Conservation (phyloP, 305 asterid species). For the Fraxinus ornus region DNA sequence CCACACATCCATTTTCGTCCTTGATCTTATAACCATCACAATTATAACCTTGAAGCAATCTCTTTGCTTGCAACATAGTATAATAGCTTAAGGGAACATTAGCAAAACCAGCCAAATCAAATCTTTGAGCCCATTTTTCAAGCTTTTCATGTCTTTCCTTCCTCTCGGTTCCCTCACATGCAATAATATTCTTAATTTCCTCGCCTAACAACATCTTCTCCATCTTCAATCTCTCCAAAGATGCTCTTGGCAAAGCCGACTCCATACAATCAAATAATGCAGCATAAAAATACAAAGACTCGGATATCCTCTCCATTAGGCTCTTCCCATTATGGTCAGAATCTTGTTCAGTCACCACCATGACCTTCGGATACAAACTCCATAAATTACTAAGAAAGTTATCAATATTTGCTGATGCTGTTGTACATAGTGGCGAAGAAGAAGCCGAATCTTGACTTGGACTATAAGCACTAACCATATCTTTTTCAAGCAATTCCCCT, state of each 20-base stretch:
- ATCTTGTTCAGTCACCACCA: slow-evolving; percentile 88
- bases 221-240: slow-evolving; percentile 70
- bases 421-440: slow-evolving; percentile 53
- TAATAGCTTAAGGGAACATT: slow-evolving; percentile 73
- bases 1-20: slow-evolving; percentile 73
- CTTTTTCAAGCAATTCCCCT: slow-evolving; percentile 69
- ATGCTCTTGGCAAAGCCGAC: slow-evolving; percentile 65
- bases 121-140: slow-evolving; percentile 79
- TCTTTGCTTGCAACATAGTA: slow-evolving; percentile 76
- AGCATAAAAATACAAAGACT: slow-evolving; percentile 68
- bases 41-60: slow-evolving; percentile 59
- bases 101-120: slow-evolving; percentile 58
- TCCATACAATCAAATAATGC: slow-evolving; percentile 87
- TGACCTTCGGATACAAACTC: slow-evolving; percentile 74
- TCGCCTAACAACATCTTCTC: slow-evolving; percentile 83
- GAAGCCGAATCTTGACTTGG: slow-evolving; percentile 64
- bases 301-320: slow-evolving; percentile 80
- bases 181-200: slow-evolving; percentile 87
- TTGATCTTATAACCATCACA: slow-evolving; percentile 81
- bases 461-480: slow-evolving; percentile 45
- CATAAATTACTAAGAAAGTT: slow-evolving; percentile 58
- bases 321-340: slow-evolving; percentile 69
- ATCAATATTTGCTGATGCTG: slow-evolving; percentile 38
- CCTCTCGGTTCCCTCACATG: slow-evolving; percentile 84
- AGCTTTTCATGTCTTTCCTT: slow-evolving; percentile 80